phyloP scores from a whole-genome alignment of 306 rosid species.

The Psophocarpus tetragonolobus region DNA sequence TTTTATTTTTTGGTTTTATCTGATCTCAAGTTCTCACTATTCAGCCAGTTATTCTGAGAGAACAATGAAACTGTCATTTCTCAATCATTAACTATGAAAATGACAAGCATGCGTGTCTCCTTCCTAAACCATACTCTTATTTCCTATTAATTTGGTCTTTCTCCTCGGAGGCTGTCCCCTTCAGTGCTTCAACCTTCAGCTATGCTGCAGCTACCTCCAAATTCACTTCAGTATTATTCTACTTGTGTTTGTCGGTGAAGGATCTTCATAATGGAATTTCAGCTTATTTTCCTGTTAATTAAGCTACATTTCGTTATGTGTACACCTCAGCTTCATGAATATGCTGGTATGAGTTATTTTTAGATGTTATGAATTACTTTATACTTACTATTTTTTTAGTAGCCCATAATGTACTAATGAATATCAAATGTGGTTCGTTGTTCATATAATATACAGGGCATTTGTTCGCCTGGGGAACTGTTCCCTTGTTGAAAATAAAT shows the following conservation, averaged over 20 bases:
- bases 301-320: conserved; percentile 45
- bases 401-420: neutral
- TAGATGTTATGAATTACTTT: conserved; percentile 10
- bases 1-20: conserved; percentile 43
- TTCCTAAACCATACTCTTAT: conserved; percentile 29
- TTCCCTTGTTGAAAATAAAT: neutral
- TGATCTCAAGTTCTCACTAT: neutral
- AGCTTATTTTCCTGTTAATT: conserved; percentile 46
- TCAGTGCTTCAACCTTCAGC: neutral
- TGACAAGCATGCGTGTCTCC: conserved; percentile 29
- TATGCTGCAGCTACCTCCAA: conserved; percentile 21
- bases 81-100: conserved; percentile 9
- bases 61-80: conserved; percentile 36
- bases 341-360: conserved; percentile 62
- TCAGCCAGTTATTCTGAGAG: conserved; percentile 14
- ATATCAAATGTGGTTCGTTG: neutral
- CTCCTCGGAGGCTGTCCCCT: neutral
- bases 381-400: neutral
- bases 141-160: conserved; percentile 16
- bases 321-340: conserved; percentile 42
- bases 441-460: neutral
- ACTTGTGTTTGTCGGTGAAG: conserved; percentile 34
- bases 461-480: conserved; percentile 16
- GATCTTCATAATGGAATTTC: conserved; percentile 56
- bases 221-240: conserved; percentile 25